These are phyloP conservation scores for Cryptococcus sp. DNA, from an alignment of 1,284 basidiomycete species.

Conservation along the genomic window DNA sequence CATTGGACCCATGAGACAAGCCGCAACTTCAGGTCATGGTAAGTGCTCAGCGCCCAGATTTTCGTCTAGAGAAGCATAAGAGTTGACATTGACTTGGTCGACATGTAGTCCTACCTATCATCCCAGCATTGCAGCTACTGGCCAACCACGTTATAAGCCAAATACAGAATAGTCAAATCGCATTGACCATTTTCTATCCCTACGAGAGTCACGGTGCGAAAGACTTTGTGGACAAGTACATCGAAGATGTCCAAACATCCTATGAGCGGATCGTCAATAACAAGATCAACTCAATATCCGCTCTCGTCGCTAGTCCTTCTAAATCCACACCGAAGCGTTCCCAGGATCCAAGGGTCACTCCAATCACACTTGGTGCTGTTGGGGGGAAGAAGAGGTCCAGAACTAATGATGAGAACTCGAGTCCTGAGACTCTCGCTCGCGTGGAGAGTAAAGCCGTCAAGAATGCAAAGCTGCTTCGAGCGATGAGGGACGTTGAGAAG, in stretches of 20 bases:
- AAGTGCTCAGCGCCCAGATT: constrained; percentile 2
- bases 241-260: neutral
- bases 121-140: constrained; percentile 23
- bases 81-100: neutral
- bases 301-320: neutral
- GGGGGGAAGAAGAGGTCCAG: constrained; percentile 5
- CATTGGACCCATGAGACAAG: constrained; percentile 25
- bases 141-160: constrained; percentile 25
- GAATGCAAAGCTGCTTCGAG: constrained; percentile 30
- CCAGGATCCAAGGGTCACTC: neutral
- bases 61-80: neutral
- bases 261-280: constrained; percentile 1
- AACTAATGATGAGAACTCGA: constrained; percentile 1
- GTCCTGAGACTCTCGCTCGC: no score
- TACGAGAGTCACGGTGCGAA: neutral
- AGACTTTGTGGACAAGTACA: neutral
- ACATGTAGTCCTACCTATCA: constrained; percentile 21
- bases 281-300: neutral
- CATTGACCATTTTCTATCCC: constrained; percentile 4
- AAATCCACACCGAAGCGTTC: no score
- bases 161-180: constrained; percentile 4
- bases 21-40: constrained; percentile 16
- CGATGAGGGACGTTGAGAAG: constrained; percentile 26
- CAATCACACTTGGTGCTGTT: neutral
- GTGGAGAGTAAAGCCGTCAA: constrained; percentile 32